These are phyloP conservation scores for Plantago major DNA, from an alignment of 257 asterid genomes.

Conservation along the genomic window DNA sequence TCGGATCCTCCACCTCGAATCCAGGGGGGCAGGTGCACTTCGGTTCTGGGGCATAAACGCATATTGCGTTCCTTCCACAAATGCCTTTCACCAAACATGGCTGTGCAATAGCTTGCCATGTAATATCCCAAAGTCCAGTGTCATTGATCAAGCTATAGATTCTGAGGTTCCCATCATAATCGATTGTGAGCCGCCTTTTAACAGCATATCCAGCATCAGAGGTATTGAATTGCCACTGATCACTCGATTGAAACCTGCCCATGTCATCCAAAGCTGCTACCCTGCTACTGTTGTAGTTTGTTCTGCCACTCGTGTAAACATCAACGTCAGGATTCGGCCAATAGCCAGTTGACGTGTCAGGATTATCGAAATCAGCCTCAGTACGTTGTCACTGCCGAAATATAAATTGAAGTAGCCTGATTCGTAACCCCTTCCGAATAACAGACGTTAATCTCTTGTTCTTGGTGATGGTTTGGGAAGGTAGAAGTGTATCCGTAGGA, in stretches of 20 bases:
- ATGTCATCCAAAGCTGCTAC: conserved; percentile 38
- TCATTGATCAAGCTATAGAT: conserved; percentile 48
- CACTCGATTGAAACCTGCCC: conserved; percentile 57
- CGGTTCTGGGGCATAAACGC: conserved; percentile 35
- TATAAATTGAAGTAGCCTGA: conserved; percentile 49
- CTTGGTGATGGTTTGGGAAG: conserved; percentile 52
- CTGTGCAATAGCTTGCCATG: conserved; percentile 56
- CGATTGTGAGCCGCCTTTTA: conserved; percentile 50
- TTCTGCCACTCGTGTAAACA: conserved; percentile 34
- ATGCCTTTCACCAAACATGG: conserved; percentile 45
- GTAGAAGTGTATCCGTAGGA: conserved; percentile 57
- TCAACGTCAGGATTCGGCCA: conserved; percentile 52
- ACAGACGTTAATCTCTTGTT: conserved; percentile 39
- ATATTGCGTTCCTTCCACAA: conserved; percentile 58
- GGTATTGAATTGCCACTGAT: conserved; percentile 32
- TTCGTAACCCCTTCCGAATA: conserved; percentile 31
- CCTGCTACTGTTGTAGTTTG: conserved; percentile 58
- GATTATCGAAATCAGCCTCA: conserved; percentile 57
- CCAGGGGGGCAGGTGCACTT: conserved; percentile 66
- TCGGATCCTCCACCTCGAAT: conserved; percentile 26
- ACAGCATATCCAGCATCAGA: conserved; percentile 52
- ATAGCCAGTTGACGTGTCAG: conserved; percentile 43
- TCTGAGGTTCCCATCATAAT: conserved; percentile 60
- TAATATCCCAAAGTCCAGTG: conserved; percentile 45
- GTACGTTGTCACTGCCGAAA: conserved; percentile 53